These are phyloP conservation scores for Wickerhamiella vanderwaltii DNA, from an alignment of 805 yeast species.

Conservation along the genomic window DNA sequence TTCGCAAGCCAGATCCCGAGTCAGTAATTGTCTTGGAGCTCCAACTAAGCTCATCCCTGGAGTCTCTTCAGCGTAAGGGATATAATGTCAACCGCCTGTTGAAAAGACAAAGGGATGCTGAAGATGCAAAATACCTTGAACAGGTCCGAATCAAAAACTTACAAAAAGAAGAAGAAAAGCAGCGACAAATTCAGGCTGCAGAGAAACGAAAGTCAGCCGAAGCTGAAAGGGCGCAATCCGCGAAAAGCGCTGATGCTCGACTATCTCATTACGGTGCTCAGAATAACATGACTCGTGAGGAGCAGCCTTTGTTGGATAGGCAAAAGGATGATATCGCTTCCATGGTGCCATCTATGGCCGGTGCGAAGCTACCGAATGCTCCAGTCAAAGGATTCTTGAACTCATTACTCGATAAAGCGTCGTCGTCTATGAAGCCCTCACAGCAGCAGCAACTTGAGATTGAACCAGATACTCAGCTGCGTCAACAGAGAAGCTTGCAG, in stretches of 20 bases:
- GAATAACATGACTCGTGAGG: background rate
- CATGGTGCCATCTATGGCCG: background rate
- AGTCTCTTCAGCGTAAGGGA: slow-evolving; percentile 28
- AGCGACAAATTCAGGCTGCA: too few species aligned
- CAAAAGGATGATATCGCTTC: background rate
- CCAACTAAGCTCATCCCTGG: slow-evolving; percentile 25
- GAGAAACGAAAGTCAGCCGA: background rate
- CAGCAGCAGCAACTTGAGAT: background rate
- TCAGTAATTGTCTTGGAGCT: slow-evolving; percentile 29
- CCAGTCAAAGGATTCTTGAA: slow-evolving; percentile 3
- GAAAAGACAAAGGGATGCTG: slow-evolving; percentile 18
- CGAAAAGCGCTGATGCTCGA: background rate
- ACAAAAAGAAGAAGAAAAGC: background rate
- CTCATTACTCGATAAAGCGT: background rate
- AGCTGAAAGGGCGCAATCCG: background rate
- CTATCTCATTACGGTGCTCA: background rate
- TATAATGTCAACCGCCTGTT: slow-evolving; percentile 29
- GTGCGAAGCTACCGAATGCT: background rate
- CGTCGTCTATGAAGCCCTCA: background rate
- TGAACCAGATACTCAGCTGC: background rate
- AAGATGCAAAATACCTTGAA: slow-evolving; percentile 10
- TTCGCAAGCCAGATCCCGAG: slow-evolving; percentile 29
- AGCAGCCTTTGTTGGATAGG: background rate
- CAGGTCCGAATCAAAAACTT: background rate
- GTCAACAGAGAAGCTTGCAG: background rate